These are phyloP conservation scores for Neopestalotiopsis sp. DNA, from an alignment of 2,329 filamentous ascomycete genomes.

Conservation along the genomic window DNA sequence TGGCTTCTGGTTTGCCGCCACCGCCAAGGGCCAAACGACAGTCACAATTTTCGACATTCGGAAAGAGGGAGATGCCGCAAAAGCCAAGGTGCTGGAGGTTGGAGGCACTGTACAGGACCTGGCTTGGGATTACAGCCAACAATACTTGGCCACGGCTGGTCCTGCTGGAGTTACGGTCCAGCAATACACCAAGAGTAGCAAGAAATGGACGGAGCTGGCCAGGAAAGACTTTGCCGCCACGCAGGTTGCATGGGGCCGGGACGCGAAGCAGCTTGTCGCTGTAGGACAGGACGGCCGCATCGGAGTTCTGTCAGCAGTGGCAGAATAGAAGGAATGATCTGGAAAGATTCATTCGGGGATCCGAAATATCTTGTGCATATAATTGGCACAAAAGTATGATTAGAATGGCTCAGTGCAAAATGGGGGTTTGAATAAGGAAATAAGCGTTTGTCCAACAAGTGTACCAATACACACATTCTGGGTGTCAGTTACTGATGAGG, in stretches of 20 bases:
- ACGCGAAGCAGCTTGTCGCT: slow-evolving; percentile 75
- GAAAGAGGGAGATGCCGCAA: slow-evolving; percentile 83
- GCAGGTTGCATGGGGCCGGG: slow-evolving; percentile 77
- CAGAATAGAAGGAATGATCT: slow-evolving; percentile 34
- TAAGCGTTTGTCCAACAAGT: too few relatives aligned
- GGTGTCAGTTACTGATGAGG: too few relatives aligned
- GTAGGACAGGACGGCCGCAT: slow-evolving; percentile 78
- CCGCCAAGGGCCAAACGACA: slow-evolving; percentile 75
- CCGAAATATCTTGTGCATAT: not conserved
- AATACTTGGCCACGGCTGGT: slow-evolving; percentile 86
- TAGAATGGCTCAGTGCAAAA: not conserved
- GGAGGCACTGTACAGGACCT: slow-evolving; percentile 79
- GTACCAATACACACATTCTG: too few relatives aligned
- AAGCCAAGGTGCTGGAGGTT: slow-evolving; percentile 84
- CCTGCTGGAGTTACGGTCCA: slow-evolving; percentile 83
- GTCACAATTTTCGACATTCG: slow-evolving; percentile 92
- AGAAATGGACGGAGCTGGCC: slow-evolving; percentile 88
- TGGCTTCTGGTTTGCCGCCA: slow-evolving; percentile 91
- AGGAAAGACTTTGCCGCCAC: slow-evolving; percentile 76
- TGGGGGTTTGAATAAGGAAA: not conserved
- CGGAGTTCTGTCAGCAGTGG: slow-evolving; percentile 68
- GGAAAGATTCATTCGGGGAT: not conserved
- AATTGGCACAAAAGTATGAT: not conserved
- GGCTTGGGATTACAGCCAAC: slow-evolving; percentile 92
- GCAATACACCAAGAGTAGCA: slow-evolving; percentile 85